Evolutionary conservation across 805 yeast genomes (phyloP).

Genomic region (Lachancea waltii): DNA sequence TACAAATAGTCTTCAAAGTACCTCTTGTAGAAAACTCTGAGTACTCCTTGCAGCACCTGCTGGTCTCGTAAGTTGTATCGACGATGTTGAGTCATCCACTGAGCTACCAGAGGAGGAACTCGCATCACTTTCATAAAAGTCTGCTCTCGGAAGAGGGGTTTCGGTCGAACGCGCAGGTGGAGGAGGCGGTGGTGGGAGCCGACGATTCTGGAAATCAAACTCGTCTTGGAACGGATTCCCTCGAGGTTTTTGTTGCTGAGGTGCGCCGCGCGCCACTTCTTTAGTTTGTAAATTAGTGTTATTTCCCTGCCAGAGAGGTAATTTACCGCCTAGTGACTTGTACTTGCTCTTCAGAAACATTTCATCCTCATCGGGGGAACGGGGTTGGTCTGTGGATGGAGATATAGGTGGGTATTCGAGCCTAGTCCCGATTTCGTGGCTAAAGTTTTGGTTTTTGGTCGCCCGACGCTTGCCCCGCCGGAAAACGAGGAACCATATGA

Average conservation of each 20-base stretch:
- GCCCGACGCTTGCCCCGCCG: slow-evolving; percentile 10
- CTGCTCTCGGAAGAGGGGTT: background rate
- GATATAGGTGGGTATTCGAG: slow-evolving; percentile 12
- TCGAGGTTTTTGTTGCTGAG: slow-evolving; percentile 7
- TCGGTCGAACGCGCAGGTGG: slow-evolving; percentile 14
- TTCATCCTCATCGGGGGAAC: slow-evolving; percentile 8
- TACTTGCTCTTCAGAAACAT: slow-evolving; percentile 7
- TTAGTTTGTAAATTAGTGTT: too few relatives aligned
- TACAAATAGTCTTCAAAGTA: slow-evolving; percentile 1
- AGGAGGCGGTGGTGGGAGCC: slow-evolving; percentile 15
- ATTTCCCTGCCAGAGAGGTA: slow-evolving; percentile 7
- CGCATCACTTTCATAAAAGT: slow-evolving; percentile 2
- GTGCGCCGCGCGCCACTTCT: too few relatives aligned
- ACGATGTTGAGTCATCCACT: slow-evolving; percentile 3
- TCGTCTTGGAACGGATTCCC: slow-evolving; percentile 25
- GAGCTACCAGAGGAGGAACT: slow-evolving; percentile 3
- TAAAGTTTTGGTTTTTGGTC: slow-evolving; percentile 11
- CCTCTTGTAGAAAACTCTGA: slow-evolving; percentile 8
- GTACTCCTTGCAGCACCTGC: slow-evolving; percentile 6
- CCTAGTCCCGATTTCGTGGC: slow-evolving; percentile 21
- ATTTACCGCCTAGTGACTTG: slow-evolving; percentile 6
- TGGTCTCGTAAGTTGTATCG: slow-evolving; percentile 6
- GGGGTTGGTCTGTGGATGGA: background rate
- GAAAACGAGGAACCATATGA: slow-evolving; percentile 19
- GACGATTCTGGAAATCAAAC: slow-evolving; percentile 20